Percentiles rank a stretch among this genome's conserved stretches.
phyloP scores from a whole-genome alignment of 1,284 basidiomycete species.

The Ceratobasidium sp. region DNA sequence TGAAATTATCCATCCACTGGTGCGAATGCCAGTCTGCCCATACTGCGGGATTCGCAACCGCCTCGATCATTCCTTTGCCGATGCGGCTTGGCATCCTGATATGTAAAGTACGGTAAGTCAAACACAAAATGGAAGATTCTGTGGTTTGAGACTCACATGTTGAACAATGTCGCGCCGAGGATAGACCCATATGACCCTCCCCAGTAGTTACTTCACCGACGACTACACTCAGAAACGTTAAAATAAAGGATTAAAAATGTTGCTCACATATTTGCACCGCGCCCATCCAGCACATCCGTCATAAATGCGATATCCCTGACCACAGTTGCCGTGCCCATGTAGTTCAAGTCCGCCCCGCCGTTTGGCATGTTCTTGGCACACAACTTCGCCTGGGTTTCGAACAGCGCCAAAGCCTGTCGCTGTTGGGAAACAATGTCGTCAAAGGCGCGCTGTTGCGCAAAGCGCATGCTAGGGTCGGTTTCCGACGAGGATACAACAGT shows the following conservation, averaged over 20 bases:
- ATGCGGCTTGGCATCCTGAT: conserved; percentile 50
- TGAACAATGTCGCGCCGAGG: conserved; percentile 54
- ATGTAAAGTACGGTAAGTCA: background rate
- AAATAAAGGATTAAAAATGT: background rate
- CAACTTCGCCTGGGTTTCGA: conserved; percentile 58
- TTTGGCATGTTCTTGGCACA: conserved; percentile 58
- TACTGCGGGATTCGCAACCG: conserved; percentile 47
- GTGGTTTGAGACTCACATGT: conserved; percentile 52
- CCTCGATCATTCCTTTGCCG: conserved; percentile 51
- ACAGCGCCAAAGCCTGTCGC: conserved; percentile 51
- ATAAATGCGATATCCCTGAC: conserved; percentile 64
- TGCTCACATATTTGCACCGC: conserved; percentile 60
- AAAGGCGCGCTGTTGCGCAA: conserved; percentile 36
- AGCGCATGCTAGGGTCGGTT: background rate
- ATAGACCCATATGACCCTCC: conserved; percentile 51
- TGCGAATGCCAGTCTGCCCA: conserved; percentile 48
- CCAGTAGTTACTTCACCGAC: conserved; percentile 46
- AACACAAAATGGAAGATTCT: too few species aligned
- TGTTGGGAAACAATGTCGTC: conserved; percentile 40
- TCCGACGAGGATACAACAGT: conserved; percentile 1
- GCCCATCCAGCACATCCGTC: conserved; percentile 59
- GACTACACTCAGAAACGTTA: background rate
- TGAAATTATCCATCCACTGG: conserved; percentile 42
- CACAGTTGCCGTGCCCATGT: conserved; percentile 63
- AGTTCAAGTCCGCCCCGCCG: conserved; percentile 58